Evolutionary conservation across 2,329 filamentous ascomycete species (phyloP).

Genomic region (Fusarium pseudograminearum): DNA sequence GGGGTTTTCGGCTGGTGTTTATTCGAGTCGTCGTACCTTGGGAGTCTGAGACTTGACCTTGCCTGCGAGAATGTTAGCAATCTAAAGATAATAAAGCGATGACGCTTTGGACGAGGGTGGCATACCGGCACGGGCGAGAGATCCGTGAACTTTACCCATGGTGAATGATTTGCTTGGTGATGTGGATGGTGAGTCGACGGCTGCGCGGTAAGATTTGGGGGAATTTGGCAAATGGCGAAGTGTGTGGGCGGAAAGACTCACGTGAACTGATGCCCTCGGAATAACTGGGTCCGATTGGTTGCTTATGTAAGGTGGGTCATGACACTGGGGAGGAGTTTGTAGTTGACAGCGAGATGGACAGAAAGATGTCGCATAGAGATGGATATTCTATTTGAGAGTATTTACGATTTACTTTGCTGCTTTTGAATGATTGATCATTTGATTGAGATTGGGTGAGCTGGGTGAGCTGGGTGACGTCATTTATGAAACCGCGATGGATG

Average conservation of each 20-base stretch:
- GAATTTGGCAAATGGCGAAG: conserved; percentile 55
- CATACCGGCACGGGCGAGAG: conserved; percentile 84
- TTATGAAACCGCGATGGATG: no score
- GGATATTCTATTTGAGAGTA: no score
- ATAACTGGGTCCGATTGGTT: conserved; percentile 43
- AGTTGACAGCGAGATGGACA: no score
- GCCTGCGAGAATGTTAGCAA: conserved; percentile 74
- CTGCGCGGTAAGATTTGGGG: conserved; percentile 50
- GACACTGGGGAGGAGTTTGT: neutral
- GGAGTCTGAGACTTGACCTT: conserved; percentile 98
- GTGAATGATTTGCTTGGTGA: conserved; percentile 60
- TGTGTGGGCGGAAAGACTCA: conserved; percentile 56
- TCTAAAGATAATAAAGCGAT: conserved; percentile 16
- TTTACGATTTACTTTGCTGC: no score
- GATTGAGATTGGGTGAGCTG: fast-evolving
- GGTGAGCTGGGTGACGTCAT: neutral
- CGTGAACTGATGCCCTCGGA: conserved; percentile 56
- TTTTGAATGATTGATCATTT: fast-evolving
- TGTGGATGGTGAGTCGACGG: conserved; percentile 51
- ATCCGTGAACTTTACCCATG: conserved; percentile 96
- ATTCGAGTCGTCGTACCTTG: conserved; percentile 72
- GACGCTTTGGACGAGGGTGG: conserved; percentile 27
- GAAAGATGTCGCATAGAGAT: neutral
- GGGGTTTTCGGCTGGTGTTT: conserved; percentile 33
- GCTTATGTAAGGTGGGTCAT: conserved; percentile 24